Conservation (phyloP, 1,284 basidiomycete genomes). For the Ceratobasidium sp. region DNA sequence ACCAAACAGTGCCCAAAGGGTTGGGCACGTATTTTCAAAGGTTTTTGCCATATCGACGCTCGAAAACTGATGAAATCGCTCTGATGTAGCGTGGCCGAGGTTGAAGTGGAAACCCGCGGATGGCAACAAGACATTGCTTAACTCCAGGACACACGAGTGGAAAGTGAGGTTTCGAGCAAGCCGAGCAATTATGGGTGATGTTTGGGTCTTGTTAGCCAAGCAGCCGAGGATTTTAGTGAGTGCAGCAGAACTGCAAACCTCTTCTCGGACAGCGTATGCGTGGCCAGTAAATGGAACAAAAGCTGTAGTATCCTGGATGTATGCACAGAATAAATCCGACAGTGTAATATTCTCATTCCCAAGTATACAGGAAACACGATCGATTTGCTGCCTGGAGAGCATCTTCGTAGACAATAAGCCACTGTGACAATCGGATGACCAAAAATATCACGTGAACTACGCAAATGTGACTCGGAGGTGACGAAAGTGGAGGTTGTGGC, state of each 20-base stretch:
- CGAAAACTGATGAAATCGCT: constrained; percentile 15
- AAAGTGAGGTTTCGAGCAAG: background rate
- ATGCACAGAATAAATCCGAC: background rate
- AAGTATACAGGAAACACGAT: background rate
- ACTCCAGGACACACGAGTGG: background rate
- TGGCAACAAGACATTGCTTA: background rate
- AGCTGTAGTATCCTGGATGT: background rate
- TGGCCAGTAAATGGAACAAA: constrained; percentile 3
- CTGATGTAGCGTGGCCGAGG: background rate
- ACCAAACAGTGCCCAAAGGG: too few species aligned
- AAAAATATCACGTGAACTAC: background rate
- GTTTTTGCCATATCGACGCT: constrained; percentile 13
- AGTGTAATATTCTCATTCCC: background rate
- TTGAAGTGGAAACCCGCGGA: constrained; percentile 9
- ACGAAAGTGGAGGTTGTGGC: constrained; percentile 2
- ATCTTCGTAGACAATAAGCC: too few species aligned
- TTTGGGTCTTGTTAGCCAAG: background rate
- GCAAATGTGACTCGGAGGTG: background rate
- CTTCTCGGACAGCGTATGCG: background rate
- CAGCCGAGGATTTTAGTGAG: background rate
- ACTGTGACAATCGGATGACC: background rate
- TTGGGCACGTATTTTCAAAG: constrained; percentile 8
- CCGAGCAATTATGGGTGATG: background rate
- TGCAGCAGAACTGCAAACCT: background rate
- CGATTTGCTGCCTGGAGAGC: background rate